A percentile compares a stretch with the other conserved stretches of the same genome.
Evolutionary conservation across 257 asterid species (phyloP).

Genomic region (Ophiorrhiza pumila): DNA sequence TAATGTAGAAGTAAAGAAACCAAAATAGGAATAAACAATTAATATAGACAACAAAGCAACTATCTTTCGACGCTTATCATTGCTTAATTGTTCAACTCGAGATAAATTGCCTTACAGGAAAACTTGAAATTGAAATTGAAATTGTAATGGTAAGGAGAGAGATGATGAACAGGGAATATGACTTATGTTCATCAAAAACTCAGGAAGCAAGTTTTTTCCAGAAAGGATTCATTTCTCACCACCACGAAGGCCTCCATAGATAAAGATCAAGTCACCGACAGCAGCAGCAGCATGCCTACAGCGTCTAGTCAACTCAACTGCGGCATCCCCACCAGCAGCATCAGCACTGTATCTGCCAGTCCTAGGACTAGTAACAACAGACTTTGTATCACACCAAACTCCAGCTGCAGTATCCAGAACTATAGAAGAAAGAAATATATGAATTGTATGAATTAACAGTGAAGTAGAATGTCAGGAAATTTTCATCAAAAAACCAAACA

Average conservation of each 20-base stretch:
- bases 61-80: neutral
- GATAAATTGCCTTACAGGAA: too few relatives aligned
- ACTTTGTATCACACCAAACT: conserved; percentile 96
- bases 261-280: conserved; percentile 91
- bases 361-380: conserved; percentile 95
- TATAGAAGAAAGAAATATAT: conserved; percentile 25
- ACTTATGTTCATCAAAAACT: neutral
- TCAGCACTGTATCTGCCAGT: conserved; percentile 96
- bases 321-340: conserved; percentile 99
- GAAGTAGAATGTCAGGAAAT: neutral
- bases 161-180: neutral
- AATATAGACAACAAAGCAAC: neutral
- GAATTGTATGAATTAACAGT: neutral
- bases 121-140: neutral
- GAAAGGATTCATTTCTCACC: conserved; percentile 48
- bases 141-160: neutral
- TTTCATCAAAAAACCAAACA: neutral
- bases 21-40: neutral
- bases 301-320: conserved; percentile 93
- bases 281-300: conserved; percentile 99
- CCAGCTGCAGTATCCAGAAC: conserved; percentile 99
- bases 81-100: neutral
- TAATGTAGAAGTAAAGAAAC: neutral
- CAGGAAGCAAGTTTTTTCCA: neutral
- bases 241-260: conserved; percentile 98